Evolutionary conservation across 139 green algal species (phyloP).

Genomic region (Chlamydomonas sphaeroides): DNA sequence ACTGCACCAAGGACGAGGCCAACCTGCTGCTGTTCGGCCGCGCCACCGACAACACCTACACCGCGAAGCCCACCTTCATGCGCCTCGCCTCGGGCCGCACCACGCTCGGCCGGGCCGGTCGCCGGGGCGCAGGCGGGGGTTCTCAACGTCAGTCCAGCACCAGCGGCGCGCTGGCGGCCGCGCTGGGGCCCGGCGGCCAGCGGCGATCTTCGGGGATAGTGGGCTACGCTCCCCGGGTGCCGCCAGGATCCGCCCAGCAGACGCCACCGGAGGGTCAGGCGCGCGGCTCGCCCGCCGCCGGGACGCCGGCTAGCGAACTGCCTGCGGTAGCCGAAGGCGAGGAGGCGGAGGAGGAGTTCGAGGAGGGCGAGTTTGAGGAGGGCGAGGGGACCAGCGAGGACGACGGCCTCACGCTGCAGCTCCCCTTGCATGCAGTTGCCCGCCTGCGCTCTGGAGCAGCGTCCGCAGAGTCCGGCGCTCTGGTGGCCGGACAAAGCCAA

Average conservation of each 20-base stretch:
- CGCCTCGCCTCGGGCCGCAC: slow-evolving; percentile 23
- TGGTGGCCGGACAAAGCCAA: no score
- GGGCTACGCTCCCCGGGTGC: no score
- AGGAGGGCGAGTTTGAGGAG: background rate
- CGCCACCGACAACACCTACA: slow-evolving; percentile 36
- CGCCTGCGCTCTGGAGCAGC: no score
- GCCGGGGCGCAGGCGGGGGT: background rate
- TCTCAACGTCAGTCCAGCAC: background rate
- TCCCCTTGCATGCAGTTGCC: background rate
- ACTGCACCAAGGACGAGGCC: slow-evolving; percentile 51
- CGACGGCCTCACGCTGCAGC: background rate
- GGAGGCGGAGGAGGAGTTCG: background rate
- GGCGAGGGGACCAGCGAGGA: background rate
- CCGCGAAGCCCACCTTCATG: slow-evolving; percentile 46
- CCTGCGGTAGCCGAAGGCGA: background rate
- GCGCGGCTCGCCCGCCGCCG: background rate
- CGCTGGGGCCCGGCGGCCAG: background rate
- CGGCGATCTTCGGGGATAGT: background rate
- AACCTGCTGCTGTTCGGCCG: slow-evolving; percentile 55
- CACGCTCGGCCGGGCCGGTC: background rate
- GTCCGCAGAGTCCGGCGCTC: no score
- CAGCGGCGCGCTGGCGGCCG: background rate
- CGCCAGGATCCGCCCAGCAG: no score
- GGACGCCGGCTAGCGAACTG: no score
- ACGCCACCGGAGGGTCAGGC: background rate